Evolutionary conservation across 169 alveolate genomes (phyloP), one percentile per base, ranked within the genome.

Genomic region (Babesia caballi): DNA sequence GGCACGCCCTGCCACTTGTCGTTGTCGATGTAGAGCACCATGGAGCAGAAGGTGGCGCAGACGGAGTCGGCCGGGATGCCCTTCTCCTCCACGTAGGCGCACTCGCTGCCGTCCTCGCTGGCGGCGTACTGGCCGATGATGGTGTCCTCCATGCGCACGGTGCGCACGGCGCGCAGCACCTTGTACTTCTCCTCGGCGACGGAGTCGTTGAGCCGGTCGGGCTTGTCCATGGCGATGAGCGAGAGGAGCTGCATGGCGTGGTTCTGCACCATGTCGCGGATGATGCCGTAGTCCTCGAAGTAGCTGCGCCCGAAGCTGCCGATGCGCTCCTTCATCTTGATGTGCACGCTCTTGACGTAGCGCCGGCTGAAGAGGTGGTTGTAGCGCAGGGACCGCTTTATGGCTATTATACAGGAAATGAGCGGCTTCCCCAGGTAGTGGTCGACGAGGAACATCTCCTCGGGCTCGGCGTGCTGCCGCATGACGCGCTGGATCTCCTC

Each of bases 1-100:
- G 88, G 88, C 47, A 81, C 88, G n/a, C 68, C 88, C 21, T n/a
- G 46, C 88, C 88, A 81, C 60, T 49, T 35, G 41, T 69, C 84
- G 57, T 81, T 81, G 58, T 81, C 84, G 27, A 81, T 53, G 49
- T 54, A 70, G 40, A 81, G 23, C 21, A 70, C 73, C 60, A 61
- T 49, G 41, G 88, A 53, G 51, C 84, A 81, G 59, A 66, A 81
- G 9, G 88, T 81, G 33, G 58, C 23, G 42, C 84, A 70, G 12
- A 60, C 42, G 1, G 88, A 81, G 21, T 81, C 84, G 36, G 21
- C n/a, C 14, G 83, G 61, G 3, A 63, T 57, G 21, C 73, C 75
- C 27, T 27, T 42, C 32, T 69, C 84, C 25, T 59, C 61, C n/a
- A 68, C 32, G 52, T 70, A 81, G 27, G 69, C 71, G 30, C 63